Base-by-base conservation (phyloP, 2,329 filamentous ascomycete genomes). In the Monosporascus cannonballus region DNA sequence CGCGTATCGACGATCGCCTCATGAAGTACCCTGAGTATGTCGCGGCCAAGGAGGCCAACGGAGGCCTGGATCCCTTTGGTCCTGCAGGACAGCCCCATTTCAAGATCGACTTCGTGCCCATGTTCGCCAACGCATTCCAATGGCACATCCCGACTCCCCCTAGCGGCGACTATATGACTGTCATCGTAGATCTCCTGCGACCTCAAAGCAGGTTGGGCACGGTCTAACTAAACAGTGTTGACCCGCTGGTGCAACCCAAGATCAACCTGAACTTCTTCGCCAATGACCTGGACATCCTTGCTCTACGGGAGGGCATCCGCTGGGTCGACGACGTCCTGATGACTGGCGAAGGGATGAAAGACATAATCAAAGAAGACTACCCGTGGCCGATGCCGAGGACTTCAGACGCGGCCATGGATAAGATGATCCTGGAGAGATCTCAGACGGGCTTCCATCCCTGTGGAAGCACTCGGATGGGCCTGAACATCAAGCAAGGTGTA, bases 231-330 rank as follows among this genome's bases (percentile, higher is more conserved):
- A 74, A 72, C 56, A 83, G 77, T 2, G 66, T 75, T 0, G 73
- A 86, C 62, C 81, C 83, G 0, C 74, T 80, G 2, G 78, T 78
- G 48, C 75, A 79, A 47, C 79, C 84, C 1, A 70, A 79, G 46
- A 84, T 86, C 63, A 76, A 78, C 63, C 76, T 84, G 64, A 81
- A 83, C 68, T 84, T 79, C 67, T 83, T 79, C 71, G 70, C 72
- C 41, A 68, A 76, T n/a, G 77, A 80, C 37, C 71, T 82, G 1
- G 75, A 76, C 57, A 71, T 85, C n/a, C 66, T 84, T 18, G 80
- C 76, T 3, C 69, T 85, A 67, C 76, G 79, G 25, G 79, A 84
- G 62, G 81, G 81, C 18, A 72, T 84, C 20, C 72, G 79, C 17
- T 81, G 73, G 62, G 70, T 71, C 7, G 77, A 83, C 64, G 80